Percentiles rank a stretch among this genome's conserved stretches.
Conservation (phyloP, 2,329 filamentous ascomycete species). For the Epichloe glyceriae region DNA sequence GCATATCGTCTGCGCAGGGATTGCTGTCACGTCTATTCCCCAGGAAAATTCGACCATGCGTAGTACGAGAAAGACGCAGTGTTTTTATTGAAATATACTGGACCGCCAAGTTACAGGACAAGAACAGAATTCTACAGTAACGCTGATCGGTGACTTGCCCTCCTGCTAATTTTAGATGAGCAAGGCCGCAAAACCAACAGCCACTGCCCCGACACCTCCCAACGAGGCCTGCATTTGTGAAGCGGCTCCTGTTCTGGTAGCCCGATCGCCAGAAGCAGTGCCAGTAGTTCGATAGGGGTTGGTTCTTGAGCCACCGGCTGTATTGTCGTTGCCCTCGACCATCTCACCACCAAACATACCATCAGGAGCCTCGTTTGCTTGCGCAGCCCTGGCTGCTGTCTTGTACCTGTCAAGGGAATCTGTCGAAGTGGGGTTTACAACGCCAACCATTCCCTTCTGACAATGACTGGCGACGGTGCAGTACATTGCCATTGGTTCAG, state of each 20-base stretch:
- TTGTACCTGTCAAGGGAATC: constrained; percentile 11
- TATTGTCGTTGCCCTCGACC: not conserved
- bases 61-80: not conserved
- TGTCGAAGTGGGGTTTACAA: constrained; percentile 14
- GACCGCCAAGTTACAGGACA: not conserved
- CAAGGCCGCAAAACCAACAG: constrained; percentile 3
- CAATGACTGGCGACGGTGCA: constrained; percentile 17
- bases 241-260: not conserved
- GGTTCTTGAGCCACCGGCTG: not conserved
- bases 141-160: not conserved
- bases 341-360: constrained; percentile 8
- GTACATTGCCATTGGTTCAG: constrained; percentile 19
- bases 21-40: too few relatives aligned
- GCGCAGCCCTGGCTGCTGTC: constrained; percentile 4
- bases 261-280: not conserved
- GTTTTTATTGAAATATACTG: not conserved
- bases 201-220: not conserved
- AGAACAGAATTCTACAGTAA: not conserved
- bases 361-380: constrained; percentile 6
- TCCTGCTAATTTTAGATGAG: not conserved
- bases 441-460: constrained; percentile 19
- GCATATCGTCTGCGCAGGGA: too few relatives aligned
- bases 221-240: not conserved
- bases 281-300: not conserved
- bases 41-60: too few relatives aligned